A percentile compares a stretch with the other conserved stretches of the same genome.
phyloP scores from a whole-genome alignment of 352 stramenopile species.

The Phytopythium aichiense region DNA sequence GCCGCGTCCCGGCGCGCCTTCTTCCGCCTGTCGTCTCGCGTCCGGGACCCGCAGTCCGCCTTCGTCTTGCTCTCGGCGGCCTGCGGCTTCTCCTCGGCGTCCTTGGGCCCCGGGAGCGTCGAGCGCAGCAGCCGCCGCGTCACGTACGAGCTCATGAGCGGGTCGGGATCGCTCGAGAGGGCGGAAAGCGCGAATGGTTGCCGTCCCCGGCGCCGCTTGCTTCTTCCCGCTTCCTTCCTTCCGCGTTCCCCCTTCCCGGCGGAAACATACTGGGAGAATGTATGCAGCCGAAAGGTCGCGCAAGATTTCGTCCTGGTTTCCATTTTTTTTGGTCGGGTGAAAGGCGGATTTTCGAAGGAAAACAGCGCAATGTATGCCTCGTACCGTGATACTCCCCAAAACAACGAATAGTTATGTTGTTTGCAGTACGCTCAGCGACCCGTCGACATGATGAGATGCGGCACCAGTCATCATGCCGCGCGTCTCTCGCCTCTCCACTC shows the following conservation, averaged over 20 bases:
- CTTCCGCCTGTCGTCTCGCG: neutral
- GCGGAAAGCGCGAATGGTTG: conserved; percentile 1
- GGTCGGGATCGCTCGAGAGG: neutral
- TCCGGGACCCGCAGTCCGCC: neutral
- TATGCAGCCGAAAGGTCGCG: conserved; percentile 1
- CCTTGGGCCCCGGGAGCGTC: conserved; percentile 22
- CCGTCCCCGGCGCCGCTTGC: neutral
- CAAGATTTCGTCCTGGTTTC: conserved; percentile 1
- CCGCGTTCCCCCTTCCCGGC: neutral
- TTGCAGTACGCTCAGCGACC: neutral
- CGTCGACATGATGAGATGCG: neutral
- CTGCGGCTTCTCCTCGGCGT: neutral
- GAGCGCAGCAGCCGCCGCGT: conserved; percentile 56
- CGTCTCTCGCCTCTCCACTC: neutral
- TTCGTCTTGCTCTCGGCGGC: too few relatives aligned
- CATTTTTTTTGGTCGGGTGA: neutral
- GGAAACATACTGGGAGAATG: too few relatives aligned
- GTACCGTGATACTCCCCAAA: neutral
- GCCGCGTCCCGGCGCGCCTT: neutral
- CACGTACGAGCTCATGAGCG: conserved; percentile 35
- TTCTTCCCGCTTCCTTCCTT: neutral
- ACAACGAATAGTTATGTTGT: too few relatives aligned
- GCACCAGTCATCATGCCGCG: neutral
- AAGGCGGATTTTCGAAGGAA: neutral
- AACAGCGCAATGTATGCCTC: neutral